Evolutionary conservation across 768 basidiomycete species (phyloP).

Genomic region (Glaciozyma martinii): DNA sequence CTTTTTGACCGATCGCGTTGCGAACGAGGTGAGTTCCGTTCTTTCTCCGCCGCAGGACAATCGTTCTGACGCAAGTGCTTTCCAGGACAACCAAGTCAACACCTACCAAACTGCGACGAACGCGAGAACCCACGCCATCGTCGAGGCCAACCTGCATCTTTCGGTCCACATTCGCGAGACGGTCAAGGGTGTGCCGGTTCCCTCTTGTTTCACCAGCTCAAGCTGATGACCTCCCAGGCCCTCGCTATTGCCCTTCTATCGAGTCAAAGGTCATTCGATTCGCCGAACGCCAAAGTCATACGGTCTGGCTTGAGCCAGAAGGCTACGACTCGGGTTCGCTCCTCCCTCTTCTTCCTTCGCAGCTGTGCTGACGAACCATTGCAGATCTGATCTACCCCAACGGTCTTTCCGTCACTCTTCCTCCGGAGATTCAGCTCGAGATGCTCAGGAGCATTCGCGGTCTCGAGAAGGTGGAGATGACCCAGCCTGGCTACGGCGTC

Average conservation of each 20-base stretch:
- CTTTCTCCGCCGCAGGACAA: neutral
- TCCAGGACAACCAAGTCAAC: slow-evolving; percentile 59
- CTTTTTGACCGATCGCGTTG: slow-evolving; percentile 58
- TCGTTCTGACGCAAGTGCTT: neutral
- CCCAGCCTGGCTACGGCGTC: slow-evolving; percentile 79
- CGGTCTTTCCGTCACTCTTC: slow-evolving; percentile 77
- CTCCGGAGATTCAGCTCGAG: slow-evolving; percentile 70
- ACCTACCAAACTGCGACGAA: slow-evolving; percentile 71
- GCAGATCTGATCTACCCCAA: slow-evolving; percentile 81
- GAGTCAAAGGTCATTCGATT: slow-evolving; percentile 81
- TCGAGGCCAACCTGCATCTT: slow-evolving; percentile 63
- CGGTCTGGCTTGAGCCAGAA: slow-evolving; percentile 83
- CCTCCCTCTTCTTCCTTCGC: neutral
- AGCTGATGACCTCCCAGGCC: slow-evolving; percentile 47
- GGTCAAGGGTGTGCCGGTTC: slow-evolving; percentile 54
- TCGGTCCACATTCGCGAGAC: slow-evolving; percentile 83
- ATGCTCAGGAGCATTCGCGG: slow-evolving; percentile 80
- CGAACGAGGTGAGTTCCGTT: slow-evolving; percentile 51
- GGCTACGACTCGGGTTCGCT: slow-evolving; percentile 73
- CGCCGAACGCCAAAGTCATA: slow-evolving; percentile 59
- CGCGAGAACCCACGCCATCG: slow-evolving; percentile 60
- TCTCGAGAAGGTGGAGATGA: slow-evolving; percentile 72
- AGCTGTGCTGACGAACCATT: neutral
- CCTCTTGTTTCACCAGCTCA: neutral
- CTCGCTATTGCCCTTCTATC: slow-evolving; percentile 82